Percentiles rank a stretch among this genome's conserved stretches.
These are phyloP conservation scores for Amyloporia xantha DNA, from an alignment of 768 basidiomycete species.

Conservation along the genomic window DNA sequence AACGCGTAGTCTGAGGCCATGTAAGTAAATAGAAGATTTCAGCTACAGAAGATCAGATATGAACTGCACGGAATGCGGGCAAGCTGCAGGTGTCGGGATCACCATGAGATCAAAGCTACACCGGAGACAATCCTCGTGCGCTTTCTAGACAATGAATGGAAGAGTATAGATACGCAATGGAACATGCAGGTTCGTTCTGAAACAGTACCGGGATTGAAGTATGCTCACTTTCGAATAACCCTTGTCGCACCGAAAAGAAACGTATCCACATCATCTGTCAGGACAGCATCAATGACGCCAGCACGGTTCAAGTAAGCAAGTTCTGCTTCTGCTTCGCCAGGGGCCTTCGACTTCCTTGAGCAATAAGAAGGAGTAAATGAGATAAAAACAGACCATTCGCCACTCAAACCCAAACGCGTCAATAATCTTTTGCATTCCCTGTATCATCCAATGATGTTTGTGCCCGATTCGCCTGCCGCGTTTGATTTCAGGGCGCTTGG, in stretches of 20 bases:
- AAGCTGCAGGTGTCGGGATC: too few species aligned
- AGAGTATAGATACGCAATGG: not conserved
- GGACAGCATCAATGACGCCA: constrained; percentile 79
- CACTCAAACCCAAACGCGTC: constrained; percentile 79
- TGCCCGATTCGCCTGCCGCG: constrained; percentile 66
- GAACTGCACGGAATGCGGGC: too few species aligned
- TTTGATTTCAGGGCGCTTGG: constrained; percentile 75
- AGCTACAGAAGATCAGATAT: too few species aligned
- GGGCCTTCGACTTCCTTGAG: constrained; percentile 46
- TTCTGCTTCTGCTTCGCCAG: constrained; percentile 94
- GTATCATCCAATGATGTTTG: constrained; percentile 55
- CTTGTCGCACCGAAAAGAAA: constrained; percentile 82
- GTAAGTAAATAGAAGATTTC: too few species aligned
- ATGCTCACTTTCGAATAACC: constrained; percentile 74
- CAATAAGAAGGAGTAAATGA: constrained; percentile 25
- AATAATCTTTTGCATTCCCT: constrained; percentile 73
- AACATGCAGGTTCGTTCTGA: not conserved
- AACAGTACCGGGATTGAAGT: not conserved
- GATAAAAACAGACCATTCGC: constrained; percentile 42
- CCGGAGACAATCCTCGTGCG: too few species aligned
- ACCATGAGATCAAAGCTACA: too few species aligned
- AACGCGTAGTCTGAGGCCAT: too few species aligned
- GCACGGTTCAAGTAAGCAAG: constrained; percentile 78
- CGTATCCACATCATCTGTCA: constrained; percentile 92
- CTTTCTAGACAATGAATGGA: too few species aligned